These are phyloP conservation scores for Neoboletus brunneissimus DNA, from an alignment of 768 basidiomycete genomes.

Conservation along the genomic window DNA sequence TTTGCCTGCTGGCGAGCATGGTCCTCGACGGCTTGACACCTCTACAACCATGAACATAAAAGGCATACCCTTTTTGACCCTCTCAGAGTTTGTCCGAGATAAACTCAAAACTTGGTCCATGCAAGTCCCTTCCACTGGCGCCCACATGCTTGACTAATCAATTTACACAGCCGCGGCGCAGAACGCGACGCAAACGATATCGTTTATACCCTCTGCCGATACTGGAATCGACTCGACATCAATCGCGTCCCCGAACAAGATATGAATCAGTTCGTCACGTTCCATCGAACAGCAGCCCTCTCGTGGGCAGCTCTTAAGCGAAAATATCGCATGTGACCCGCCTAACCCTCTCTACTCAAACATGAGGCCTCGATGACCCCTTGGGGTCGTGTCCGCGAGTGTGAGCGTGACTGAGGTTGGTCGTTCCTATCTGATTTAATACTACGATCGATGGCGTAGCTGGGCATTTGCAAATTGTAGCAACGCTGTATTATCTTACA, in stretches of 20 bases:
- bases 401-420: conserved; percentile 3
- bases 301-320: conserved; percentile 74
- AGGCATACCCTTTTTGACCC: conserved; percentile 75
- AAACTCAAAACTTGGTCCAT: conserved; percentile 83
- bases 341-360: not conserved
- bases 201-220: conserved; percentile 62
- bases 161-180: conserved; percentile 51
- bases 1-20: conserved; percentile 75
- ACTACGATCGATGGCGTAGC: conserved; percentile 18
- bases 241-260: conserved; percentile 85
- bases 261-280: conserved; percentile 72
- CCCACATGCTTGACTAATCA: conserved; percentile 17
- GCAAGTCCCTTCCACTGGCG: conserved; percentile 40
- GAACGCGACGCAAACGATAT: conserved; percentile 81
- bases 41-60: conserved; percentile 67
- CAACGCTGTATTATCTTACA: conserved; percentile 22
- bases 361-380: conserved; percentile 1
- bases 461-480: conserved; percentile 17
- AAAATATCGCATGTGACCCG: conserved; percentile 62
- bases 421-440: conserved; percentile 31
- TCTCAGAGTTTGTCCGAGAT: conserved; percentile 82
- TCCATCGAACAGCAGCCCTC: conserved; percentile 57
- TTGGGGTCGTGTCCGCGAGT: not conserved
- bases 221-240: conserved; percentile 81
- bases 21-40: conserved; percentile 69